Percentiles rank a stretch among this genome's conserved stretches.
Evolutionary conservation across 805 yeast genomes (phyloP).

Genomic region (Kuraishia cidri): DNA sequence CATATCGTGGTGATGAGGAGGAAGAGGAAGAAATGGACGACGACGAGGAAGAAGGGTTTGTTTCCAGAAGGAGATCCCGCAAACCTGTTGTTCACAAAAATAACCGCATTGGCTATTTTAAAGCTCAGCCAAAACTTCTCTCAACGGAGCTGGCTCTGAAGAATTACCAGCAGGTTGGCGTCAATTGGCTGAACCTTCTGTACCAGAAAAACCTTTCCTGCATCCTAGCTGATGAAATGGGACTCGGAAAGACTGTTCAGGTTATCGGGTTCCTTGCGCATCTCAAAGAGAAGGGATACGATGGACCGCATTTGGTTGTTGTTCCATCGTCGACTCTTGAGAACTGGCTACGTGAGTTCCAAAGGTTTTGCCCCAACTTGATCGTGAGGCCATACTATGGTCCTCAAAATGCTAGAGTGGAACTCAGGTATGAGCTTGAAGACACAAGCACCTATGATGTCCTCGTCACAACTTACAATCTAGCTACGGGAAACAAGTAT

Average conservation of each 20-base stretch:
- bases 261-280: slow-evolving; percentile 88
- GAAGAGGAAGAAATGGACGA: slow-evolving; percentile 20
- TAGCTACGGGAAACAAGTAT: slow-evolving; percentile 79
- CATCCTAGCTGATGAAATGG: slow-evolving; percentile 98
- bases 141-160: slow-evolving; percentile 61
- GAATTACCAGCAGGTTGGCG: slow-evolving; percentile 92
- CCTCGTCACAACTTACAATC: slow-evolving; percentile 85
- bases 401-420: slow-evolving; percentile 73
- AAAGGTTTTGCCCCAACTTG: slow-evolving; percentile 76
- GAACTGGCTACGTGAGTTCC: slow-evolving; percentile 94
- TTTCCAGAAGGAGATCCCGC: not conserved
- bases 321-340: slow-evolving; percentile 97
- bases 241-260: slow-evolving; percentile 94
- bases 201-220: slow-evolving; percentile 79
- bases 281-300: slow-evolving; percentile 49
- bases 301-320: slow-evolving; percentile 85
- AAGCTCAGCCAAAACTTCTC: slow-evolving; percentile 62
- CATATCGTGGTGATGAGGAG: slow-evolving; percentile 8
- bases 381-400: slow-evolving; percentile 93
- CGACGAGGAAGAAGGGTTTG: slow-evolving; percentile 14
- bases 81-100: slow-evolving; percentile 3
- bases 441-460: slow-evolving; percentile 64
- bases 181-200: slow-evolving; percentile 83
- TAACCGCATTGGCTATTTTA: slow-evolving; percentile 34
- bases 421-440: slow-evolving; percentile 63